phyloP scores from a whole-genome alignment of 176 grass and related monocot genomes.

The Sorghum bicolor region Sorghum_bicolor_NCBIv3 NC_012871.2:66257001-66257500 shows the following conservation, averaged over 20 bases:
- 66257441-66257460: not conserved
- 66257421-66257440: not conserved
- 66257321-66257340: not conserved
- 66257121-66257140: not conserved
- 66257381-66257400: not conserved
- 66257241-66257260: not conserved
- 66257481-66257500: not conserved
- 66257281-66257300: not conserved
- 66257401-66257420: not conserved
- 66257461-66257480: not conserved
- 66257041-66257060: not conserved
- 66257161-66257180: not conserved
- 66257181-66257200: not conserved
- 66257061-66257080: not conserved
- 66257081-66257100: not conserved
- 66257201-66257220: not conserved
- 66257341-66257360: not conserved
- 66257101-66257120: not conserved
- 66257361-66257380: not conserved
- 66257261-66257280: not conserved
- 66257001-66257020: not conserved
- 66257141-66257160: not conserved
- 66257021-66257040: not conserved
- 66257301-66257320: not conserved
- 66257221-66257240: not conserved